Conservation (phyloP, 2,329 filamentous ascomycete species). For the Aspergillus brunneoviolaceus region DNA sequence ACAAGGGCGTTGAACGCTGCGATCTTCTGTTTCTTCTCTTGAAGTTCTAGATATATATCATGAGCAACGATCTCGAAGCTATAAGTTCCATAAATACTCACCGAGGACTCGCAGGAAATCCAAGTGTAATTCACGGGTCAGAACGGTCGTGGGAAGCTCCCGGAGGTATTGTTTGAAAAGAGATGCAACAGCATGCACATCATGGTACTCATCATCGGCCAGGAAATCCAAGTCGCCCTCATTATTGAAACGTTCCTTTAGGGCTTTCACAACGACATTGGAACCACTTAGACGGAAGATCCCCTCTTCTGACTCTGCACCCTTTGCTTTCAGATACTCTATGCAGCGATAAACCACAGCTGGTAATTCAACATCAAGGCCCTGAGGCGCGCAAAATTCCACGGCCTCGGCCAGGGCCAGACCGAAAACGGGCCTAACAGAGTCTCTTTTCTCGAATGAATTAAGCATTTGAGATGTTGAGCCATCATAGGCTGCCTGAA, state of each 20-base stretch:
- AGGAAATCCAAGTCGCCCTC: slow-evolving; percentile 90
- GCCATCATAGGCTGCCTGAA: slow-evolving; percentile 33
- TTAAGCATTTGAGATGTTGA: slow-evolving; percentile 53
- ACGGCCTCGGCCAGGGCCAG: slow-evolving; percentile 83
- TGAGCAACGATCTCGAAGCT: neutral
- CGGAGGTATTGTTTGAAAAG: slow-evolving; percentile 91
- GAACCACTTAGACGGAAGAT: slow-evolving; percentile 98
- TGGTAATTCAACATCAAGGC: slow-evolving; percentile 73
- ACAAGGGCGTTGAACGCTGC: slow-evolving; percentile 73
- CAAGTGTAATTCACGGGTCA: slow-evolving; percentile 85
- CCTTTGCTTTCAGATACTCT: slow-evolving; percentile 82
- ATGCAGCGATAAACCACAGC: slow-evolving; percentile 95
- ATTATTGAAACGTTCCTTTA: slow-evolving; percentile 88
- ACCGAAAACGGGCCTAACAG: slow-evolving; percentile 75
- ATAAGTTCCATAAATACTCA: slow-evolving; percentile 33
- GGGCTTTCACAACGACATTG: slow-evolving; percentile 85
- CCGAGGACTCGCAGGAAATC: slow-evolving; percentile 80
- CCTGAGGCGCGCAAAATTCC: slow-evolving; percentile 69
- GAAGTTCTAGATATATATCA: slow-evolving; percentile 57
- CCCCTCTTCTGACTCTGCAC: slow-evolving; percentile 82
- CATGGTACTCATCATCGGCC: slow-evolving; percentile 76
- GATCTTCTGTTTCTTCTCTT: slow-evolving; percentile 73
- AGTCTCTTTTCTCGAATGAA: slow-evolving; percentile 51
- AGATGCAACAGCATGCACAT: slow-evolving; percentile 93
- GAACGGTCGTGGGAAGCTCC: slow-evolving; percentile 84